Base-by-base conservation (phyloP, 2,329 filamentous ascomycete species). In the Penicillium paneum region DNA sequence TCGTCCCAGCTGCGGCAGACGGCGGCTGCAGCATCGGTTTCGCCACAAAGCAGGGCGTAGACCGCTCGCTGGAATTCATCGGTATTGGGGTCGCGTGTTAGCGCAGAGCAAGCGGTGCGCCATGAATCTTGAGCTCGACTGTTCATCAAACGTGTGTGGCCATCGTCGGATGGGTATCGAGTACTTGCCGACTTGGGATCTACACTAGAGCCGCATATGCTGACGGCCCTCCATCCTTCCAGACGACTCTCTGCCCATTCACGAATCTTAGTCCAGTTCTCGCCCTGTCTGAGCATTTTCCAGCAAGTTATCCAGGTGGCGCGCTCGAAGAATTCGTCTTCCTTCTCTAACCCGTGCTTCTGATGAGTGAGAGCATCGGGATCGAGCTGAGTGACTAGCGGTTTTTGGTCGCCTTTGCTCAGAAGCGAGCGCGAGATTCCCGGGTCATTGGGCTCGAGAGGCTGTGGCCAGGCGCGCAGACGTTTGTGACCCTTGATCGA, bases 281-380 rank as follows among this genome's bases (percentile, higher is more conserved):
- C 86, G n/a, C 94, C 94, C 42, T 91, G 85, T 45, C 93, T 86
- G 49, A 99, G 79, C 79, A 96, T 89, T 71, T 96, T 91, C 78
- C 91, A 97, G 74, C 90, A 94, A n/a, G 90, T 88, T 57, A 92
- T 81, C 92, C 94, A 97, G 43, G 96, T 89, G 3, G 91, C 89
- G 49, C 88, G 84, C 75, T 99, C 94, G 59, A 93, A 94, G 66
- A 87, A 92, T 61, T 91, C 86, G 68, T 99, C 94, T 64, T 92
- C 85, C 24, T 86, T 83, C 68, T 96, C 88, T 38, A 97, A 78
- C 46, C 81, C 84, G 50, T 89, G 84, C 45, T 81, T 81, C 72
- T 97, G 92, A 57, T 94, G 84, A 35, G 85, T 86, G n/a, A 86
- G 80, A 6, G 91, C 90, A 76, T 99, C 94, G 0, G 94, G 94